Percentiles rank a stretch among this genome's conserved stretches.
phyloP scores from a whole-genome alignment of 1,284 basidiomycete species.

The Microbotryomycetes sp. region DNA sequence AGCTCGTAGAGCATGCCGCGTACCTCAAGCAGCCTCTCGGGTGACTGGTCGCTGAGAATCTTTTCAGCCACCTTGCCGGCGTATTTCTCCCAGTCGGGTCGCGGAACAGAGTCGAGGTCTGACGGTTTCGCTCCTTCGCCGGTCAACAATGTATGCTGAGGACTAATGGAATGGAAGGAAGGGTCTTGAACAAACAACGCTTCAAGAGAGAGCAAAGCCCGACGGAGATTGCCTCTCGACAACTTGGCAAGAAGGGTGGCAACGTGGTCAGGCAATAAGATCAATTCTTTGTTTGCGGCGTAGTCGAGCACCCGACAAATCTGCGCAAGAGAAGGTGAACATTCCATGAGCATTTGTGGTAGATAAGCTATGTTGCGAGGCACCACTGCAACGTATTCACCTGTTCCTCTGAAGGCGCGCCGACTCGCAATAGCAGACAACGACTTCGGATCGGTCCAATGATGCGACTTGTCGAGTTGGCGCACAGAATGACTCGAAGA shows the following conservation, averaged over 20 bases:
- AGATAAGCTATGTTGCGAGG: background rate
- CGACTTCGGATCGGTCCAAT: constrained; percentile 96
- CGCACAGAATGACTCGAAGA: constrained; percentile 92
- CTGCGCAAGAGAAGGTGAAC: constrained; percentile 44
- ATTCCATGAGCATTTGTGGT: background rate
- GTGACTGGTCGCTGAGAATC: constrained; percentile 89
- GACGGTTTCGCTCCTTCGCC: constrained; percentile 51
- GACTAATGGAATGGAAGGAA: constrained; percentile 25
- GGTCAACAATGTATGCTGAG: constrained; percentile 29
- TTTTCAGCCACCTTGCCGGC: constrained; percentile 87
- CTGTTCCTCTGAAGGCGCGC: constrained; percentile 73
- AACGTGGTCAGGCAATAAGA: constrained; percentile 70
- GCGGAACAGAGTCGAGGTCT: constrained; percentile 66
- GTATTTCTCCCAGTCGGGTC: constrained; percentile 99
- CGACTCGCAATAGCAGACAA: constrained; percentile 87
- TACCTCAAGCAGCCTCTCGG: constrained; percentile 82
- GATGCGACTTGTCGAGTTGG: constrained; percentile 92
- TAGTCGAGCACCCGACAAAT: constrained; percentile 72
- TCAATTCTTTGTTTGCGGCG: constrained; percentile 76
- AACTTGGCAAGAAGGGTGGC: constrained; percentile 68
- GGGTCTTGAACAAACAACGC: constrained; percentile 81
- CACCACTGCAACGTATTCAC: constrained; percentile 46
- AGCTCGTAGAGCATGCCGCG: constrained; percentile 91
- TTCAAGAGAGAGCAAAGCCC: constrained; percentile 89
- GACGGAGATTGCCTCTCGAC: constrained; percentile 84